A percentile compares a stretch with the other conserved stretches of the same genome.
These are phyloP conservation scores for Fusarium albidum DNA, from an alignment of 2,329 filamentous ascomycete genomes.

Conservation along the genomic window DNA sequence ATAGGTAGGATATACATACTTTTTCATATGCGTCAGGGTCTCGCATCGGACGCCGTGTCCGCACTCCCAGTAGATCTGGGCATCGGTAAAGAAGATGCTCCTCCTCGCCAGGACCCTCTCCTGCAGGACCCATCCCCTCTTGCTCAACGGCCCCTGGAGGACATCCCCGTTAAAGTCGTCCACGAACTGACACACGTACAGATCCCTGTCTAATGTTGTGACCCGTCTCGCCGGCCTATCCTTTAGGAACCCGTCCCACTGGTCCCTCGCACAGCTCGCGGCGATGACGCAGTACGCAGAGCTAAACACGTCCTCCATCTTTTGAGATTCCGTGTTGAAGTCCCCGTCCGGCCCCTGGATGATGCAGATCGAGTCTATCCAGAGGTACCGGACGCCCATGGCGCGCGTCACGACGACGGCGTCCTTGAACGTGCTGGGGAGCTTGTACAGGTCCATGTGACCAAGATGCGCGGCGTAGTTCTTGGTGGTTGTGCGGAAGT, in stretches of 20 bases:
- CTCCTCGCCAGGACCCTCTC: conserved; percentile 11
- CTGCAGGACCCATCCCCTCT: conserved; percentile 10
- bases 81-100: conserved; percentile 1
- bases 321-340: conserved; percentile 11
- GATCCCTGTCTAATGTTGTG: background rate
- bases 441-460: background rate
- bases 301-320: conserved; percentile 21
- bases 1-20: background rate
- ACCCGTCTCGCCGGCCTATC: background rate
- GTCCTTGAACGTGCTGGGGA: conserved; percentile 19
- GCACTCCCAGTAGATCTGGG: conserved; percentile 14
- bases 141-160: background rate
- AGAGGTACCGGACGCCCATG: conserved; percentile 18
- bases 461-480: background rate
- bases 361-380: conserved; percentile 28
- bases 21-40: conserved; percentile 6
- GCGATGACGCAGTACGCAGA: conserved; percentile 31
- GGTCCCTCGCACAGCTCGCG: background rate
- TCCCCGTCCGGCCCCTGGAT: conserved; percentile 16
- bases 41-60: conserved; percentile 12
- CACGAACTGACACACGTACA: background rate
- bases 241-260: conserved; percentile 4
- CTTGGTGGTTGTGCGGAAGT: background rate
- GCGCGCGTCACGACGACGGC: conserved; percentile 8
- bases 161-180: conserved; percentile 11